phyloP scores from a whole-genome alignment of 2,329 filamentous ascomycete species.

The Cryphonectria radicalis region DNA sequence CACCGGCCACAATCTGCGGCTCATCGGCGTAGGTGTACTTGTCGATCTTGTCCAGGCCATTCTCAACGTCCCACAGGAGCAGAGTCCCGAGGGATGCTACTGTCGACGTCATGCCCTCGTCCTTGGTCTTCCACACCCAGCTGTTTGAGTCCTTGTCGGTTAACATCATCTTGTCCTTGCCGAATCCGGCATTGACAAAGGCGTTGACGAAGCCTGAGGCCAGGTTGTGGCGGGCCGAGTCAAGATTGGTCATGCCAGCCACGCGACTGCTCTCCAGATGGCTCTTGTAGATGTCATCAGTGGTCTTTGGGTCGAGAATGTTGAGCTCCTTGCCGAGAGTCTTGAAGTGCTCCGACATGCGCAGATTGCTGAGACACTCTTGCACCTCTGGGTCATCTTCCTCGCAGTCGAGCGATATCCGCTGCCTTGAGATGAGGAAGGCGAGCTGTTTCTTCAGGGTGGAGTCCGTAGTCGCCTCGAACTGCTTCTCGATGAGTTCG shows the following conservation, averaged over 20 bases:
- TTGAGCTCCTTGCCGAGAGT: slow-evolving; percentile 93
- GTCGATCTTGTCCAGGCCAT: slow-evolving; percentile 90
- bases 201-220: slow-evolving; percentile 96
- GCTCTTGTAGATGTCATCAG: slow-evolving; percentile 99
- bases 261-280: slow-evolving; percentile 95
- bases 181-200: slow-evolving; percentile 94
- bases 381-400: slow-evolving; percentile 75
- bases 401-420: slow-evolving; percentile 77
- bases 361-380: slow-evolving; percentile 86
- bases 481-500: slow-evolving; percentile 80
- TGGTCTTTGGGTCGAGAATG: slow-evolving; percentile 93
- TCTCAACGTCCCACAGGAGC: slow-evolving; percentile 91
- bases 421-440: slow-evolving; percentile 89
- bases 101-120: slow-evolving; percentile 96
- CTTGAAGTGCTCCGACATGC: slow-evolving; percentile 91
- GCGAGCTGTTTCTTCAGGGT: slow-evolving; percentile 91
- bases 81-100: slow-evolving; percentile 92
- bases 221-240: slow-evolving; percentile 94
- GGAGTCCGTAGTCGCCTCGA: slow-evolving; percentile 78
- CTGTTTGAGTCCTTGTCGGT: slow-evolving; percentile 84
- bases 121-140: slow-evolving; percentile 99
- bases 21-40: slow-evolving; percentile 88
- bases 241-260: slow-evolving; percentile 89
- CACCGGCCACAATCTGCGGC: slow-evolving; percentile 83
- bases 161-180: slow-evolving; percentile 97